Evolutionary conservation across 169 alveolate genomes (phyloP).

Genomic region (Plasmodium vivax): DNA sequence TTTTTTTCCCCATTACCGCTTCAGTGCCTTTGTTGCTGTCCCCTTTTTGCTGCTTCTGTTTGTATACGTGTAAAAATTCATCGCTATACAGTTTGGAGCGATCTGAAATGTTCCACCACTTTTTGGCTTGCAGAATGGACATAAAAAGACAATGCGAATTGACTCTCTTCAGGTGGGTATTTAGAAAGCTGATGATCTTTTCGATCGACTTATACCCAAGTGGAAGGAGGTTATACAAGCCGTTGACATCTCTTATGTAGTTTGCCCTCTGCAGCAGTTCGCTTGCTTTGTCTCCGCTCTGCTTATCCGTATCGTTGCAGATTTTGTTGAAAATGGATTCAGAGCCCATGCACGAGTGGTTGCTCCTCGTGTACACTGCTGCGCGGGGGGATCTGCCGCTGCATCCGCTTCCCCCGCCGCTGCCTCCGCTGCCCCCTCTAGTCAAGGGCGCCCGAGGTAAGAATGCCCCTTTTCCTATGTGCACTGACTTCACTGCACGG

Average conservation of each 20-base stretch:
- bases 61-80: conserved; percentile 64
- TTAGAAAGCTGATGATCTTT: conserved; percentile 17
- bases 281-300: conserved; percentile 63
- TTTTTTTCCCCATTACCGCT: conserved; percentile 1
- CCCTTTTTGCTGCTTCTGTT: conserved; percentile 26
- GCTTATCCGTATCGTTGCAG: conserved; percentile 23
- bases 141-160: conserved; percentile 37
- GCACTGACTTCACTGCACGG: conserved; percentile 1
- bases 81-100: conserved; percentile 52
- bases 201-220: conserved; percentile 38
- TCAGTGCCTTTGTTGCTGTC: neutral
- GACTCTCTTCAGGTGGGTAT: conserved; percentile 15
- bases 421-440: neutral
- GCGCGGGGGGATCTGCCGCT: neutral
- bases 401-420: too few relatives aligned
- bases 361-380: neutral
- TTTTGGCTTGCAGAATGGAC: conserved; percentile 65
- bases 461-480: neutral
- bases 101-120: conserved; percentile 49
- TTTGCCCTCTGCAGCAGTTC: conserved; percentile 51
- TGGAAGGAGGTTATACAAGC: conserved; percentile 37
- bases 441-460: neutral
- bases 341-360: conserved; percentile 30
- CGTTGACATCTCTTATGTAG: conserved; percentile 43
- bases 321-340: conserved; percentile 37